Conservation (phyloP, 495 filamentous ascomycete species). For the Neurospora sp. region DNA sequence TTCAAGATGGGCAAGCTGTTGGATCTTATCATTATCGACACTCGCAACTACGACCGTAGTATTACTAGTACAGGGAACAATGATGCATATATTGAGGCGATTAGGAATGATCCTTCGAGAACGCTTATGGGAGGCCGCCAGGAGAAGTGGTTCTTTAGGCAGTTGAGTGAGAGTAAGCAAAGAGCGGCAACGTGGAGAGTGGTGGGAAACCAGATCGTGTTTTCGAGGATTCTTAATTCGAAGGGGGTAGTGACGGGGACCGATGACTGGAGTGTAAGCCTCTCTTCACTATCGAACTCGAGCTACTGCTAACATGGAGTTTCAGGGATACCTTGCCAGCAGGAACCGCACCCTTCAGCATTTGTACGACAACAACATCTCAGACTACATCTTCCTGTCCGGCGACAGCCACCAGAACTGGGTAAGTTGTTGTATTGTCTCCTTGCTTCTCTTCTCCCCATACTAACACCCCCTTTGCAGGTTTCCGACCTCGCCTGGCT, state of each 20-base stretch:
- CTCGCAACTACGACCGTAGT: constrained; percentile 50
- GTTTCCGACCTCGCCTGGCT: constrained; percentile 48
- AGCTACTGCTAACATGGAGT: neutral
- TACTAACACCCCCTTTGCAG: neutral
- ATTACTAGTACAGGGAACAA: constrained; percentile 42
- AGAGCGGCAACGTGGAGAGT: constrained; percentile 50
- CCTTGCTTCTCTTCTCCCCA: neutral
- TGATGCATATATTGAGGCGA: constrained; percentile 42
- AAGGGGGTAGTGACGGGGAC: constrained; percentile 30
- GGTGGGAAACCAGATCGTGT: constrained; percentile 54
- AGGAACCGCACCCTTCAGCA: constrained; percentile 49
- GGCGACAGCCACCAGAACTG: constrained; percentile 53
- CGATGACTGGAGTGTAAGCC: constrained; percentile 5
- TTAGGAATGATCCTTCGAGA: constrained; percentile 48
- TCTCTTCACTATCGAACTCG: neutral
- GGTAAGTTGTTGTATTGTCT: constrained; percentile 21
- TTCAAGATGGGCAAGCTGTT: constrained; percentile 52
- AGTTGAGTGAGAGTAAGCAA: constrained; percentile 38
- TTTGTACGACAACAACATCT: constrained; percentile 47
- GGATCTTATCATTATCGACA: constrained; percentile 57
- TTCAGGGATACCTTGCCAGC: constrained; percentile 51
- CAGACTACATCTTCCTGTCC: constrained; percentile 51
- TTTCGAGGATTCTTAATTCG: constrained; percentile 34
- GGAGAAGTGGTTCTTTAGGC: constrained; percentile 54
- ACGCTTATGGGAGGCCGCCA: constrained; percentile 52